Evolutionary conservation across 1,139 yeast genomes (phyloP), one percentile per base, ranked within the genome.

Genomic region (Pichia sp.): DNA sequence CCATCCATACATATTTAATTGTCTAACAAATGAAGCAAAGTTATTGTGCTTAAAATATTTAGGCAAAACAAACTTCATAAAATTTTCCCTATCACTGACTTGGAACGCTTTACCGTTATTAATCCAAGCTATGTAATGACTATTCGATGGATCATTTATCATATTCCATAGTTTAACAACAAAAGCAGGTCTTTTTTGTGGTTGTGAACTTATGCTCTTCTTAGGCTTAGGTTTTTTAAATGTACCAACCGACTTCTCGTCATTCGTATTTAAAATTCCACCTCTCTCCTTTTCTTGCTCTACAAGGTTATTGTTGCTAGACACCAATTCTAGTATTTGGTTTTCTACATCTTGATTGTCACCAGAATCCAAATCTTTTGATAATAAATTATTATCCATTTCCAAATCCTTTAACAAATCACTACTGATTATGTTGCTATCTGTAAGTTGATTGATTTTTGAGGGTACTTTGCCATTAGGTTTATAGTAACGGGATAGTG

Each of bases 1-100:
- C 89, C 96, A 92, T 36, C 97, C 98, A 63, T 92, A 92, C 95
- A 92, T 92, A 67, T 92, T 92, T 61, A 92, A 74, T 64, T 92
- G 98, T 50, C 98, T 78, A 15, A 92, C 97, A 72, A 92, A 92
- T 54, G 94, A 82, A 27, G 97, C 90, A 68, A 92, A 90, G 66
- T 92, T 90, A 56, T 87, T 85, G 66, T 92, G 98, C 66, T 92
- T 92, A 72, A 89, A 92, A 66, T 88, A 90, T 59, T 82, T 84
- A 11, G 97, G 97, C 51, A 92, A 71, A 29, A 92, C 85, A 45
- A 74, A 70, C 59, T 83, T 86, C 75, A 90, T 94, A 61, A 92
- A 90, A 51, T 79, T 80, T 62, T 92, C 97, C 47, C 96, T 75
- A 58, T 88, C 87, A 47, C 77, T 76, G 8, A 92, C 96, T 56